phyloP scores from a whole-genome alignment of 2,329 filamentous ascomycete genomes.

The Diaporthe eres region DNA sequence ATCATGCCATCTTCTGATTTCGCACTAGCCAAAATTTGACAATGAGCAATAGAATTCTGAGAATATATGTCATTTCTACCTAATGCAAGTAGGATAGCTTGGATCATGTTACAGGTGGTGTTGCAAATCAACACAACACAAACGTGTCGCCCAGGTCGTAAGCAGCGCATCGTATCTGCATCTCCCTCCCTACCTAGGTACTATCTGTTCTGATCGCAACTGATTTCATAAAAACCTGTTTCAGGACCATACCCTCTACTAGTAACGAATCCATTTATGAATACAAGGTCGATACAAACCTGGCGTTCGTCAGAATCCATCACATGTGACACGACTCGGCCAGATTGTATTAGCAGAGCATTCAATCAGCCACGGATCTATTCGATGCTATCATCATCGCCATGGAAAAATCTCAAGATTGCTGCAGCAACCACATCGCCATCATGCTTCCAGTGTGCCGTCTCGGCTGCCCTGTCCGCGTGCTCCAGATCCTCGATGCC shows the following conservation, averaged over 20 bases:
- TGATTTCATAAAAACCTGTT: no score
- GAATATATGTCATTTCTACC: not conserved
- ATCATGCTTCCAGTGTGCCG: slow-evolving; percentile 76
- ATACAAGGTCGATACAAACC: no score
- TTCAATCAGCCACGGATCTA: not conserved
- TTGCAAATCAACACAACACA: no score
- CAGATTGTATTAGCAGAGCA: no score
- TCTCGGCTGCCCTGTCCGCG: slow-evolving; percentile 72
- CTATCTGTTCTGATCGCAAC: no score
- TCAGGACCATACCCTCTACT: no score
- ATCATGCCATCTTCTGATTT: not conserved
- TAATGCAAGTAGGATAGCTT: not conserved
- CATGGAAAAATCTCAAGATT: slow-evolving; percentile 72
- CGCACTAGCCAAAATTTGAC: not conserved
- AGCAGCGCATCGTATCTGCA: not conserved
- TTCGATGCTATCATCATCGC: slow-evolving; percentile 56
- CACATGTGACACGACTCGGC: not conserved
- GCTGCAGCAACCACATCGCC: slow-evolving; percentile 76
- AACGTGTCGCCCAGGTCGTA: not conserved
- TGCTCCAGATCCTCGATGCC: slow-evolving; percentile 75
- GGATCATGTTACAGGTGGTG: no score
- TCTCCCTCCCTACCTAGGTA: not conserved
- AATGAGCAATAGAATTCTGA: no score
- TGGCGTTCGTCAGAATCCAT: not conserved
- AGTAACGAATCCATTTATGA: no score